These are phyloP conservation scores for Termitomyces eurrhizus DNA, from an alignment of 768 basidiomycete genomes.

Conservation along the genomic window DNA sequence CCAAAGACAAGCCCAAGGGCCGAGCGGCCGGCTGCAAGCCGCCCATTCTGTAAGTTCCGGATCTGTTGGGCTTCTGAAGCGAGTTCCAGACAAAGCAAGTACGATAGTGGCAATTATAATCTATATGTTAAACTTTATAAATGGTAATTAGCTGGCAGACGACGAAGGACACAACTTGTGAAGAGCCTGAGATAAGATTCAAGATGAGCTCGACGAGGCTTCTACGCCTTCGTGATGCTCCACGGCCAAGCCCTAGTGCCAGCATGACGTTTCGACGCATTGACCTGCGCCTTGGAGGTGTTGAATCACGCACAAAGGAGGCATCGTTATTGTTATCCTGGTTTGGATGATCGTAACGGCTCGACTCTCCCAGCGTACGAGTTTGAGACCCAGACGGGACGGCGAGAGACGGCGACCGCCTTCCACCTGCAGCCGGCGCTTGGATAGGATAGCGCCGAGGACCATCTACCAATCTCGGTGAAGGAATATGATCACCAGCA, in stretches of 20 bases:
- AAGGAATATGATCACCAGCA: slow-evolving; percentile 6
- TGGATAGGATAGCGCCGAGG: not conserved
- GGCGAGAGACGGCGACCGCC: slow-evolving; percentile 3
- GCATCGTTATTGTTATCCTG: not conserved
- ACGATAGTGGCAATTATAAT: slow-evolving; percentile 47
- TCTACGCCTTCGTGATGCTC: slow-evolving; percentile 48
- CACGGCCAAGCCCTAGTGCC: slow-evolving; percentile 51
- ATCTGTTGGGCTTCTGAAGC: slow-evolving; percentile 41
- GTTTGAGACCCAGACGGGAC: slow-evolving; percentile 1
- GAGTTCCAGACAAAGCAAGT: slow-evolving; percentile 41
- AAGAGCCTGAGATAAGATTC: slow-evolving; percentile 44
- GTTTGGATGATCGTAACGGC: not conserved
- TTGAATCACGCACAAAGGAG: slow-evolving; percentile 9
- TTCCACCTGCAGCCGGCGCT: not conserved
- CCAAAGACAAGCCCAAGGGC: slow-evolving; percentile 68
- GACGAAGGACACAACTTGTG: slow-evolving; percentile 32
- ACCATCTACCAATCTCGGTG: not conserved
- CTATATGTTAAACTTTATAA: slow-evolving; percentile 26
- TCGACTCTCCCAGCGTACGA: slow-evolving; percentile 17
- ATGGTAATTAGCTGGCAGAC: not conserved
- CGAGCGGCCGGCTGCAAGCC: slow-evolving; percentile 62
- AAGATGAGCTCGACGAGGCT: slow-evolving; percentile 50
- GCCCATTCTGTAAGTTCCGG: slow-evolving; percentile 48
- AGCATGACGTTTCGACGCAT: slow-evolving; percentile 25
- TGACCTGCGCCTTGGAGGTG: slow-evolving; percentile 14